Evolutionary conservation across 108 stramenopile genomes (phyloP).

Genomic region (Epipyxis sp.): DNA sequence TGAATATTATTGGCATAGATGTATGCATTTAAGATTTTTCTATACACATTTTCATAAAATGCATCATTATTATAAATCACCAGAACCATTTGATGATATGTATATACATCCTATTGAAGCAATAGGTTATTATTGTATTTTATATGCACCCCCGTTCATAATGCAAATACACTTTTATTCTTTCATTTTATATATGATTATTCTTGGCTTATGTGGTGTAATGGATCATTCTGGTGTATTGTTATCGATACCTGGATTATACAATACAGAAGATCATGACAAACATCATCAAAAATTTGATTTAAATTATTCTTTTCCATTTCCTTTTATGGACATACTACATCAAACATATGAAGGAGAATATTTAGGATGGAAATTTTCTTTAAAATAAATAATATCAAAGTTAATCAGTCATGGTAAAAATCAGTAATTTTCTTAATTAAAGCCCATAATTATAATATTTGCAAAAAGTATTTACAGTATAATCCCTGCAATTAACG

Average conservation of each 20-base stretch:
- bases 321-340: slow-evolving; percentile 45
- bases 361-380: slow-evolving; percentile 16
- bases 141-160: slow-evolving; percentile 45
- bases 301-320: slow-evolving; percentile 48
- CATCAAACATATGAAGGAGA: slow-evolving; percentile 45
- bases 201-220: slow-evolving; percentile 45
- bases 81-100: slow-evolving; percentile 49
- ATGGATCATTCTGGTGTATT: slow-evolving; percentile 43
- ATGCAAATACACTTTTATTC: slow-evolving; percentile 25
- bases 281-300: slow-evolving; percentile 40
- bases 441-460: too few species aligned
- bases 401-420: too few species aligned
- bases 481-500: too few species aligned
- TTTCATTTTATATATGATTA: slow-evolving; percentile 37
- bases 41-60: slow-evolving; percentile 45
- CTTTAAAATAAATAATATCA: background rate
- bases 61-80: slow-evolving; percentile 48
- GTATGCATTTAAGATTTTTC: slow-evolving; percentile 37
- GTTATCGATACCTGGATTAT: slow-evolving; percentile 37
- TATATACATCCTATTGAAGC: slow-evolving; percentile 40
- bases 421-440: too few species aligned
- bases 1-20: slow-evolving; percentile 50
- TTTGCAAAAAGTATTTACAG: too few species aligned
- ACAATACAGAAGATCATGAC: slow-evolving; percentile 45
- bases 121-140: slow-evolving; percentile 43